Base-by-base conservation (phyloP, 768 basidiomycete species). In the Suillus weaverae region DNA sequence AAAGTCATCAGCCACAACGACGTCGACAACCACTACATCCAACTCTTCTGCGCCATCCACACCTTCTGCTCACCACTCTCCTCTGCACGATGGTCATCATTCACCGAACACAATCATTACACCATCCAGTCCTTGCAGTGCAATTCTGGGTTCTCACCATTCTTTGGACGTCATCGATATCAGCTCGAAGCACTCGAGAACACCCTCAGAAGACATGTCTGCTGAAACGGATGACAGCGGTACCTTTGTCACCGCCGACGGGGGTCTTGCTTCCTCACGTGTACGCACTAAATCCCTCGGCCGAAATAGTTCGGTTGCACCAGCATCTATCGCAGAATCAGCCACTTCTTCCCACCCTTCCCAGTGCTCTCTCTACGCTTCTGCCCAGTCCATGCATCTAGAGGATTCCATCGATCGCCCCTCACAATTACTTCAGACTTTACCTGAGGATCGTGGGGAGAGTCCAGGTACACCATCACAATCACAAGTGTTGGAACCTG, bases 401-500 rank as follows among this genome's bases (percentile, higher is more conserved):
- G 64, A 51, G 9, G 18, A 53, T n/a, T 54, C 41, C 32, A 26
- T 55, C 33, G 51, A 35, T 16, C 43, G 59, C 7, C 63, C 48
- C 2, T 39, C 56, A 6, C 60, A 65, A 22, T 26, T 50, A 9
- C 56, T 66, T 38, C 55, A 46, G 64, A 39, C 53, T 11, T 54
- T 55, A 4, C 54, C 65, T 20, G 64, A 66, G 36, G 26, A 74
- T 69, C 61, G 14, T 62, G 10, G 20, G 32, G 48, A 61, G 62
- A 30, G 33, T 54, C 48, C 54, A 66, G 10, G 35, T 60, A 22
- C 56, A 62, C 36, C 70, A 33, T n/a, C 64, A 32, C 64, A 59
- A 33, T n/a, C 64, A 32, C 64, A 59, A n/a, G 76, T 76, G 35
- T 71, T 80, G 50, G 84, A 84, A 70, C 80, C 81, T 48, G 83